Conservation (phyloP, 306 rosid genomes). For the Styphnolobium japonicum region DNA sequence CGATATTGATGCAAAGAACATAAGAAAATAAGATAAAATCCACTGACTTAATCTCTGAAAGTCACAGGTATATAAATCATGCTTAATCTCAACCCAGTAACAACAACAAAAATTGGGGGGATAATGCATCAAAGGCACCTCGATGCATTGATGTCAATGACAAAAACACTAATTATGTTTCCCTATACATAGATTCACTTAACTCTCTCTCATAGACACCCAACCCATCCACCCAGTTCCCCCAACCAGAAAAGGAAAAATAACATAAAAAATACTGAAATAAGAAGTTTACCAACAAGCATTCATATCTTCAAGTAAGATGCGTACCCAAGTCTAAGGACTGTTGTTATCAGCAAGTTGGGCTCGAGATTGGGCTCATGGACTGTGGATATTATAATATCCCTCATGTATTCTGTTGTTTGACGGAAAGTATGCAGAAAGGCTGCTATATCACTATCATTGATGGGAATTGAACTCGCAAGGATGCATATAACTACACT, state of each 20-base stretch:
- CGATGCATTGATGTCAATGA: not conserved
- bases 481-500: conserved; percentile 66
- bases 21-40: not conserved
- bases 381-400: conserved; percentile 57
- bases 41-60: not conserved
- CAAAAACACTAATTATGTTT: not conserved
- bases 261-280: not conserved
- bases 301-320: conserved; percentile 25
- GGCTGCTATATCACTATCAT: conserved; percentile 40
- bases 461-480: conserved; percentile 55
- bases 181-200: not conserved
- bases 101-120: not conserved
- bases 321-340: conserved; percentile 72
- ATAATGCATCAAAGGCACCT: not conserved
- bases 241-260: not conserved
- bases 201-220: not conserved
- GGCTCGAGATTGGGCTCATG: conserved; percentile 75
- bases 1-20: not conserved
- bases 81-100: conserved; percentile 15
- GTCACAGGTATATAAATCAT: conserved; percentile 14
- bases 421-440: conserved; percentile 65
- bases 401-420: conserved; percentile 53
- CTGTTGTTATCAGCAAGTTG: conserved; percentile 68
- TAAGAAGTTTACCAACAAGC: conserved; percentile 6
- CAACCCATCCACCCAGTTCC: not conserved